Percentiles rank a stretch among this genome's conserved stretches.
Conservation (phyloP, 2,329 filamentous ascomycete genomes). For the Cadophora sp. region DNA sequence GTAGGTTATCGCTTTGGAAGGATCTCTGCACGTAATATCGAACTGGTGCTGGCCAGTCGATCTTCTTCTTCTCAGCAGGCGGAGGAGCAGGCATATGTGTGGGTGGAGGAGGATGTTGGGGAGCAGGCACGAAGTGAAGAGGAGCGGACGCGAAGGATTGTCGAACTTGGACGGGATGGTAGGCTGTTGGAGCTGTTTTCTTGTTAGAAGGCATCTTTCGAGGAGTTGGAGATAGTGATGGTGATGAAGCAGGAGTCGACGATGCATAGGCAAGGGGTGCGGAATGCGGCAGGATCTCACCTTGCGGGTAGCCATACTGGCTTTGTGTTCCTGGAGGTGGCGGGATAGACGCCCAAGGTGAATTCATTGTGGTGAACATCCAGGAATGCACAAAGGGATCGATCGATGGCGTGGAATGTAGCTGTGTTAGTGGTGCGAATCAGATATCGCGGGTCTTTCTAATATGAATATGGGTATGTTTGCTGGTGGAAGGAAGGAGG, state of each 20-base stretch:
- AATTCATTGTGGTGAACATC: constrained; percentile 42
- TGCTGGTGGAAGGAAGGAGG: background rate
- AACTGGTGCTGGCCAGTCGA: constrained; percentile 83
- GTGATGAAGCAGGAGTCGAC: background rate
- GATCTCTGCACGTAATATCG: constrained; percentile 88
- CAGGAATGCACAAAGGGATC: constrained; percentile 24
- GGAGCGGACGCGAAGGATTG: constrained; percentile 45
- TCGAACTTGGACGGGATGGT: constrained; percentile 53
- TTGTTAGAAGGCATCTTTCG: constrained; percentile 41
- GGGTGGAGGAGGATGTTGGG: constrained; percentile 36
- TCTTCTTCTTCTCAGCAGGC: constrained; percentile 56
- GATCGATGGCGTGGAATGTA: constrained; percentile 20
- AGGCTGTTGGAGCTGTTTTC: constrained; percentile 48
- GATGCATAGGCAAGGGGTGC: constrained; percentile 2
- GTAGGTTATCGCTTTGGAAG: constrained; percentile 76
- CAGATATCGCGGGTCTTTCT: background rate
- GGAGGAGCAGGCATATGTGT: constrained; percentile 38
- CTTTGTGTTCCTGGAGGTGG: constrained; percentile 50
- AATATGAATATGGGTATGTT: background rate
- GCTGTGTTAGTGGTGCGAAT: constrained; percentile 39
- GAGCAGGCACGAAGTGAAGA: constrained; percentile 44
- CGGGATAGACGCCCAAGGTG: constrained; percentile 43
- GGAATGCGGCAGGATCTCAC: constrained; percentile 35
- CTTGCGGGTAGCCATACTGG: constrained; percentile 39
- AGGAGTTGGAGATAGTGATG: background rate